phyloP scores from a whole-genome alignment of 2,329 filamentous ascomycete genomes.

The Xylaria multiplex region DNA sequence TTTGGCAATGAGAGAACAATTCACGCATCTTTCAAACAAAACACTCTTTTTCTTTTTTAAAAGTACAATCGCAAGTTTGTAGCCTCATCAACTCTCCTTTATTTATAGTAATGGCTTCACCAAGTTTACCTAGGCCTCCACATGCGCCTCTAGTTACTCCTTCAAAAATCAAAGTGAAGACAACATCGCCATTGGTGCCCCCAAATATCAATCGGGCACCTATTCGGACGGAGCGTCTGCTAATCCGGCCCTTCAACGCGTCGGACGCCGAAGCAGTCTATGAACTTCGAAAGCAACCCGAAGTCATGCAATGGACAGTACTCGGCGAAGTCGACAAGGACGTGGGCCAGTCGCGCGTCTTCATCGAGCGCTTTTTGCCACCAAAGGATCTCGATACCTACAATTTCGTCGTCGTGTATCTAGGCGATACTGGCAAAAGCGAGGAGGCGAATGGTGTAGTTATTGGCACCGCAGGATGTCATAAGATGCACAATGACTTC shows the following conservation, averaged over 20 bases:
- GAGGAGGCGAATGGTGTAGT: slow-evolving; percentile 63
- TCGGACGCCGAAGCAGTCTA: slow-evolving; percentile 63
- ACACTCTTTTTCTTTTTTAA: neutral
- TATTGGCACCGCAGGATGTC: slow-evolving; percentile 57
- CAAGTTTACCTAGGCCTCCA: slow-evolving; percentile 14
- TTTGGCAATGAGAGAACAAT: neutral
- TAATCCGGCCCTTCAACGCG: slow-evolving; percentile 61
- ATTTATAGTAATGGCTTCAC: slow-evolving; percentile 25
- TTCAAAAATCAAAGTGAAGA: slow-evolving; percentile 55
- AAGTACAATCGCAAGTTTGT: neutral
- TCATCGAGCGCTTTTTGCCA: slow-evolving; percentile 56
- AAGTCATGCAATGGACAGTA: slow-evolving; percentile 70
- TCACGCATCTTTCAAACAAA: neutral
- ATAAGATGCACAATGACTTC: slow-evolving; percentile 49
- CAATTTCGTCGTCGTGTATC: slow-evolving; percentile 62
- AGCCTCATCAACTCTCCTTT: neutral
- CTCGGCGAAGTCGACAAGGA: slow-evolving; percentile 56
- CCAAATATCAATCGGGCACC: slow-evolving; percentile 51
- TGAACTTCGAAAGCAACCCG: slow-evolving; percentile 64
- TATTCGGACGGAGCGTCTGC: slow-evolving; percentile 63
- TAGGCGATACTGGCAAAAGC: slow-evolving; percentile 47
- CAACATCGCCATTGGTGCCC: slow-evolving; percentile 60
- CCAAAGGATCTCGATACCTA: slow-evolving; percentile 62
- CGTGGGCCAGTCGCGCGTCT: slow-evolving; percentile 55
- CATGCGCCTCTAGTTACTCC: neutral